phyloP scores from a whole-genome alignment of 495 filamentous ascomycete species.

The Talaromyces trachyspermus region DNA sequence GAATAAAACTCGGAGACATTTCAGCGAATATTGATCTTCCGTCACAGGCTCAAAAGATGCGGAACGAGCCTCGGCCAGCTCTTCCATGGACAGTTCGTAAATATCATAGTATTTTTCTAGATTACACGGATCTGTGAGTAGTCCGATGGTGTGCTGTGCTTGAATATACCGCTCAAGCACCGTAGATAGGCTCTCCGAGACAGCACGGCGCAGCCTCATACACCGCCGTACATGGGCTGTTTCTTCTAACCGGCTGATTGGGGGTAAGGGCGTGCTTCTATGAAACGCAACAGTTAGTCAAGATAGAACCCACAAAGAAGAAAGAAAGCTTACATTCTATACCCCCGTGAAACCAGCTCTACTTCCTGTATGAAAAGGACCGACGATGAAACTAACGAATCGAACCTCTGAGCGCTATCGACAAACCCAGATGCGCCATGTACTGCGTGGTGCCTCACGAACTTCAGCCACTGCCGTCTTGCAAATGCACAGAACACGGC shows the following conservation, averaged over 20 bases:
- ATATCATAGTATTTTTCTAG: constrained; percentile 87
- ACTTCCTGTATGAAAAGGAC: constrained; percentile 91
- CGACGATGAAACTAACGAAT: constrained; percentile 70
- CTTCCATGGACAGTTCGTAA: constrained; percentile 77
- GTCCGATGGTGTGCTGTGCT: constrained; percentile 57
- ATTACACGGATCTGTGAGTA: constrained; percentile 67
- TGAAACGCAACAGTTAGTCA: no score
- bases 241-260: constrained; percentile 75
- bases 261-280: constrained; percentile 82
- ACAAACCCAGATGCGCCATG: constrained; percentile 67
- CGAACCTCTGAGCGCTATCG: constrained; percentile 70
- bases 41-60: constrained; percentile 53
- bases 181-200: constrained; percentile 59
- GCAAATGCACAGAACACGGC: constrained; percentile 62
- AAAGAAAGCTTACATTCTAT: constrained; percentile 64
- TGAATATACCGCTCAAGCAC: constrained; percentile 64
- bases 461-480: constrained; percentile 77
- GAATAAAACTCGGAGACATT: constrained; percentile 68
- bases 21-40: constrained; percentile 72
- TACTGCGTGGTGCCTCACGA: constrained; percentile 69
- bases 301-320: no score
- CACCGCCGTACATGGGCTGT: constrained; percentile 72
- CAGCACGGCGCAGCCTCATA: constrained; percentile 62
- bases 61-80: constrained; percentile 59
- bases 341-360: constrained; percentile 89